Percentiles rank a stretch among this genome's conserved stretches.
These are phyloP conservation scores for Corymbia citriodora DNA, from an alignment of 441 rosid genomes.

Conservation along the genomic window DNA sequence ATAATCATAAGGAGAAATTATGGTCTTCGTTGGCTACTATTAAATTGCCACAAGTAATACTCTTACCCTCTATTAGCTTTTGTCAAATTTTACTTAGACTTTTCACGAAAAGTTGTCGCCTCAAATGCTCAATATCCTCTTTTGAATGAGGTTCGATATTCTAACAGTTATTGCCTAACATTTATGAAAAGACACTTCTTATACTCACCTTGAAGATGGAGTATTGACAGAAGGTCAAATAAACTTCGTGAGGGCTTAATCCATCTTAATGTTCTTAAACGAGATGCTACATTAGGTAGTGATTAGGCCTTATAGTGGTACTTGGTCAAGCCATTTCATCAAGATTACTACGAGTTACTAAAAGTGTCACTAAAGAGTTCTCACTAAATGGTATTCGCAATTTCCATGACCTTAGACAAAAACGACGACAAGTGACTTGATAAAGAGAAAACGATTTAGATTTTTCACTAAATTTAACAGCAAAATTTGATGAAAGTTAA, in stretches of 20 bases:
- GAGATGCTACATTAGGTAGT: neutral
- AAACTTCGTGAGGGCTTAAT: neutral
- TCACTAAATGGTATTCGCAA: too few relatives aligned
- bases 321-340: neutral
- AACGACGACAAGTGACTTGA: neutral
- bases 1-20: neutral
- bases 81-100: neutral
- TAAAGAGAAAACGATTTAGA: rapidly evolving
- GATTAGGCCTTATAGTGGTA: too few relatives aligned
- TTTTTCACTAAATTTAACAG: too few relatives aligned
- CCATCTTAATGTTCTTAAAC: neutral
- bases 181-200: neutral
- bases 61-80: neutral
- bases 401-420: neutral
- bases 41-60: neutral
- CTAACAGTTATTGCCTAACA: rapidly evolving
- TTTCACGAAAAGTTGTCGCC: neutral
- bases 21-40: neutral
- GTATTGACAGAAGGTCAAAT: neutral
- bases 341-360: neutral
- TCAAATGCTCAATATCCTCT: neutral
- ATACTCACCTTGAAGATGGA: neutral
- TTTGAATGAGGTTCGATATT: neutral
- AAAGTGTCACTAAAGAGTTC: neutral
- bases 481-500: neutral